phyloP scores from a whole-genome alignment of 805 yeast species.

The Wickerhamiella hasegawae region DNA sequence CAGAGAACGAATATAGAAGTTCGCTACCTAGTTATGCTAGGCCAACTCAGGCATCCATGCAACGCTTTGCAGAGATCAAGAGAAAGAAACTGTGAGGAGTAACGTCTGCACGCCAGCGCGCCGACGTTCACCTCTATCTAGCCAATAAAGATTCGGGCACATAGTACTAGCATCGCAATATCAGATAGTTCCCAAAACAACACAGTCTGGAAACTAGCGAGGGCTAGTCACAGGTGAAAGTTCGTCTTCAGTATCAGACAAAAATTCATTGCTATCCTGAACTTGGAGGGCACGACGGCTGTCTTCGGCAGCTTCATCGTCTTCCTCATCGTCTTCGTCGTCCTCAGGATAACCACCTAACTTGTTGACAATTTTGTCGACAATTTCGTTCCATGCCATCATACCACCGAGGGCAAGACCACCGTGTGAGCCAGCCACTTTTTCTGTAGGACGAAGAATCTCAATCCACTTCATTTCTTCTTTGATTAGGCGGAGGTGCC shows the following conservation, averaged over 20 bases:
- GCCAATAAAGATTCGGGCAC: no score
- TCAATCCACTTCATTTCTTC: constrained; percentile 95
- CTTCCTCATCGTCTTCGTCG: constrained; percentile 34
- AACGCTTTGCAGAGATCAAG: no score
- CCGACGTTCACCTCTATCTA: no score
- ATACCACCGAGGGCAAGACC: constrained; percentile 99
- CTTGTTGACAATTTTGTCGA: constrained; percentile 63
- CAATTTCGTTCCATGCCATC: constrained; percentile 95
- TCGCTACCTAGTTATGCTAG: no score
- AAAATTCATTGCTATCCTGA: constrained; percentile 20
- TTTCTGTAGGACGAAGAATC: constrained; percentile 85
- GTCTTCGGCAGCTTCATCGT: constrained; percentile 27
- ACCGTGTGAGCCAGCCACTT: constrained; percentile 82
- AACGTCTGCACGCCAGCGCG: no score
- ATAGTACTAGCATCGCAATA: no score
- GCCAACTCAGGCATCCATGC: no score
- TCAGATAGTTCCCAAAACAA: no score
- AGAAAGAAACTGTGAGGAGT: no score
- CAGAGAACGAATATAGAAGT: no score
- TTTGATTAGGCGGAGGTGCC: constrained; percentile 56
- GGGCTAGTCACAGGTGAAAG: no score
- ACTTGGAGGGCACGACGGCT: constrained; percentile 1
- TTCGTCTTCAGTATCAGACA: constrained; percentile 34
- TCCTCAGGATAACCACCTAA: constrained; percentile 46
- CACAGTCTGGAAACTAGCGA: no score